A percentile compares a stretch with the other conserved stretches of the same genome.
Conservation (phyloP, 495 filamentous ascomycete species). For the Hyphodiscus hymeniophilus region DNA sequence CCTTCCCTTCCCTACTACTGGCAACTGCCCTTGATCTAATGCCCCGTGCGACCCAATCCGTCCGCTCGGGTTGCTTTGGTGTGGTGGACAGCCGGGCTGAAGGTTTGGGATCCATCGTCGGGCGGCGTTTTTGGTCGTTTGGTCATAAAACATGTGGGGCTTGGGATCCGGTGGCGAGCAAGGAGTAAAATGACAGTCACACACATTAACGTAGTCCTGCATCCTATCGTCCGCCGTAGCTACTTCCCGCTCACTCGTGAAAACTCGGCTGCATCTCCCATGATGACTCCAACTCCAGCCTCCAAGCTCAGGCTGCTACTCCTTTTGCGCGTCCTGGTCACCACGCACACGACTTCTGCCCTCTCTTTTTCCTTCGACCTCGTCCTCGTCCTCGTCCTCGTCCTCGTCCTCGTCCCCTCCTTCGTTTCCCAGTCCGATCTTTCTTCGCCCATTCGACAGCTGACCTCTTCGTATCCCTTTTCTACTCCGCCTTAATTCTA, state of each 20-base stretch:
- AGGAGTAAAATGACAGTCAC: too few relatives aligned
- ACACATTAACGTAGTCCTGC: too few relatives aligned
- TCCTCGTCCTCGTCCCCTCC: constrained; percentile 2
- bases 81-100: too few relatives aligned
- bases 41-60: too few relatives aligned
- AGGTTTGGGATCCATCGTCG: too few relatives aligned
- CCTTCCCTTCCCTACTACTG: not conserved
- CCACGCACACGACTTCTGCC: not conserved
- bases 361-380: not conserved
- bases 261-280: too few relatives aligned
- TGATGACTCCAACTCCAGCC: not conserved
- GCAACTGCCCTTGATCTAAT: not conserved
- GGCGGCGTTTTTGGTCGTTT: too few relatives aligned
- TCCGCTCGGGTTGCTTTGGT: too few relatives aligned
- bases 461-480: constrained; percentile 8
- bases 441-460: constrained; percentile 16
- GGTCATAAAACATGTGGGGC: too few relatives aligned
- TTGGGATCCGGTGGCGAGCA: too few relatives aligned
- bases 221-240: too few relatives aligned
- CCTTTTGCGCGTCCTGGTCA: not conserved
- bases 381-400: not conserved
- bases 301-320: not conserved
- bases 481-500: not conserved
- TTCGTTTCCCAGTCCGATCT: constrained; percentile 14
- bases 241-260: too few relatives aligned